Percentiles rank a stretch among this genome's conserved stretches.
These are phyloP conservation scores for Myriosclerotinia curreyana DNA, from an alignment of 2,329 filamentous ascomycete species.

Conservation along the genomic window DNA sequence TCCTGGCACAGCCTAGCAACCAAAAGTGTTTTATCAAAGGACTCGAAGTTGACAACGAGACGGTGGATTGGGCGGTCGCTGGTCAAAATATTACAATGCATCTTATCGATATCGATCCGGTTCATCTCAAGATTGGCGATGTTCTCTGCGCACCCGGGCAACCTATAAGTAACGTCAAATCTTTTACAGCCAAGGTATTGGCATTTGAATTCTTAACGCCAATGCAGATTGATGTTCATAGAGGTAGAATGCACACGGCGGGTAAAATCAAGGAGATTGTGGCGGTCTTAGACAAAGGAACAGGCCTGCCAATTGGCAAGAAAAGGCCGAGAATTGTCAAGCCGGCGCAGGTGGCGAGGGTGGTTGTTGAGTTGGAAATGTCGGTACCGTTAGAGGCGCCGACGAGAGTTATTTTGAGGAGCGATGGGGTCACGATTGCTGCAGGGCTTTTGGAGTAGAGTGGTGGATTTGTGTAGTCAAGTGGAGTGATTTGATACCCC, in stretches of 20 bases:
- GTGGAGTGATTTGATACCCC: not conserved
- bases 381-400: slow-evolving; percentile 78
- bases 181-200: slow-evolving; percentile 78
- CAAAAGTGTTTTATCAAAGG: slow-evolving; percentile 80
- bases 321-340: slow-evolving; percentile 83
- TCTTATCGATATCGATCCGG: slow-evolving; percentile 77
- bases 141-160: slow-evolving; percentile 71
- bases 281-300: slow-evolving; percentile 74
- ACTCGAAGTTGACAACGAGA: slow-evolving; percentile 70
- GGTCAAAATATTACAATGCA: slow-evolving; percentile 87
- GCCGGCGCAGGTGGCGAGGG: slow-evolving; percentile 72
- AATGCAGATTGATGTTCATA: slow-evolving; percentile 84
- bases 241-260: slow-evolving; percentile 75
- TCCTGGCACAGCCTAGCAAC: slow-evolving; percentile 76
- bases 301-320: slow-evolving; percentile 66
- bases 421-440: slow-evolving; percentile 79
- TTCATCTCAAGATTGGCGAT: slow-evolving; percentile 79
- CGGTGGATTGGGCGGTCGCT: slow-evolving; percentile 84
- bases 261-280: slow-evolving; percentile 71
- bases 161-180: slow-evolving; percentile 68
- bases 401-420: slow-evolving; percentile 75
- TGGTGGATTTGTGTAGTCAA: not conserved
- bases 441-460: slow-evolving; percentile 72
- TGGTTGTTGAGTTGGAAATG: slow-evolving; percentile 69
- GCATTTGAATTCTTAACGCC: slow-evolving; percentile 89